Percentiles rank a stretch among this genome's conserved stretches.
These are phyloP conservation scores for Trypanosoma lewisi DNA, from an alignment of 208 protist species.

Conservation along the genomic window DNA sequence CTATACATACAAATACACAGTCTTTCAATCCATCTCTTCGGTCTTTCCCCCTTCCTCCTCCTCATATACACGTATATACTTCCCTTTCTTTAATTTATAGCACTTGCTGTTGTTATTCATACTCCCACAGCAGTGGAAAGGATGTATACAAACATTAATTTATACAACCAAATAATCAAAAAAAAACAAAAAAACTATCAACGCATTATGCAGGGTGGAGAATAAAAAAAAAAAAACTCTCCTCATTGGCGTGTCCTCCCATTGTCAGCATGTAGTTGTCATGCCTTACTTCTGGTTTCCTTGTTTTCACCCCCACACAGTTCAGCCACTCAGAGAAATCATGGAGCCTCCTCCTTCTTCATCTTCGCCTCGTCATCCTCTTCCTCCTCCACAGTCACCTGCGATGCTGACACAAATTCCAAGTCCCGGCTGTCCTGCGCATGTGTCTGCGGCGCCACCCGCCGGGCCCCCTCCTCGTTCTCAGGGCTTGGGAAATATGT, in stretches of 20 bases:
- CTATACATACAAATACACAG: too few relatives aligned
- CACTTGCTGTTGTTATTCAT: too few relatives aligned
- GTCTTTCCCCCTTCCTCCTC: too few relatives aligned
- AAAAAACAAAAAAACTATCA: constrained; percentile 2
- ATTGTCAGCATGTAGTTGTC: too few relatives aligned
- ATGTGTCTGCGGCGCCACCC: constrained; percentile 11
- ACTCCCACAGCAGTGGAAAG: too few relatives aligned
- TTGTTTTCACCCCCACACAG: too few relatives aligned
- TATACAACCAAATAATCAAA: constrained; percentile 1
- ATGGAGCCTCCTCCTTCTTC: background rate
- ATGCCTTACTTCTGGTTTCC: too few relatives aligned
- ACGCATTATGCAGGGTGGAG: background rate
- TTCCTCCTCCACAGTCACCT: background rate
- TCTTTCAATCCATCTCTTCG: too few relatives aligned
- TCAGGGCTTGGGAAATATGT: constrained; percentile 3
- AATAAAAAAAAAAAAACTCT: background rate
- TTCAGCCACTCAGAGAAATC: too few relatives aligned
- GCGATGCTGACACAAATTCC: constrained; percentile 10
- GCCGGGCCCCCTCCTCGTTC: constrained; percentile 11
- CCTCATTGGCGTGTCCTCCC: too few relatives aligned
- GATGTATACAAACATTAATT: background rate
- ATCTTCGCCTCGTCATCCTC: background rate
- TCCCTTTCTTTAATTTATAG: background rate
- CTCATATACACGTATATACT: background rate
- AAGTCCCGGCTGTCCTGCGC: constrained; percentile 21